These are phyloP conservation scores for Aspergillus tamarii DNA, from an alignment of 2,329 filamentous ascomycete genomes.

Conservation along the genomic window DNA sequence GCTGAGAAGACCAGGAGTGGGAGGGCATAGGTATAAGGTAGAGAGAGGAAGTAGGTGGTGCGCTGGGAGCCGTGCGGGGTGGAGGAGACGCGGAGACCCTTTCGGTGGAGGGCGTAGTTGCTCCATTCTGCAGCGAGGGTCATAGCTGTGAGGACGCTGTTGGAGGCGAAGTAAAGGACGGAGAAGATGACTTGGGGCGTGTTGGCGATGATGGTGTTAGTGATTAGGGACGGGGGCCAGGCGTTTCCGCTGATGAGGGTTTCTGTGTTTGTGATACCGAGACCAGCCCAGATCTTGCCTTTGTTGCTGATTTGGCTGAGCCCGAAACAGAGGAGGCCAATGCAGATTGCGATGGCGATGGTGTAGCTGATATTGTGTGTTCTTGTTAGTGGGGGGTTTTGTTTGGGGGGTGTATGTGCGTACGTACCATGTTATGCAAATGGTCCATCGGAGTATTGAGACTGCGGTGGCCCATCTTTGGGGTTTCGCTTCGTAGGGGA, in stretches of 20 bases:
- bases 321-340: constrained; percentile 5
- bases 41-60: constrained; percentile 39
- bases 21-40: constrained; percentile 31
- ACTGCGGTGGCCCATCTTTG: constrained; percentile 9
- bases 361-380: neutral
- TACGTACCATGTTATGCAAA: neutral
- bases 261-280: constrained; percentile 3
- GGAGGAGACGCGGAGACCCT: constrained; percentile 43
- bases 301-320: neutral
- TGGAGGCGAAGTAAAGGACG: constrained; percentile 36
- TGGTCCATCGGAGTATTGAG: constrained; percentile 2
- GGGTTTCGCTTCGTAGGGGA: neutral
- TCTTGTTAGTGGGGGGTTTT: neutral
- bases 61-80: constrained; percentile 39
- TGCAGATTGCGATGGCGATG: neutral
- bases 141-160: constrained; percentile 47
- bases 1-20: constrained; percentile 38
- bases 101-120: constrained; percentile 35
- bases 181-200: constrained; percentile 37
- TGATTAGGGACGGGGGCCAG: constrained; percentile 12
- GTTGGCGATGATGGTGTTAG: constrained; percentile 33
- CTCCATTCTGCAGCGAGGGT: constrained; percentile 53
- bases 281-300: neutral
- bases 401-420: neutral
- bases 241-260: constrained; percentile 6